Conservation (phyloP, 495 filamentous ascomycete species). For the Aspergillus sparsus region DNA sequence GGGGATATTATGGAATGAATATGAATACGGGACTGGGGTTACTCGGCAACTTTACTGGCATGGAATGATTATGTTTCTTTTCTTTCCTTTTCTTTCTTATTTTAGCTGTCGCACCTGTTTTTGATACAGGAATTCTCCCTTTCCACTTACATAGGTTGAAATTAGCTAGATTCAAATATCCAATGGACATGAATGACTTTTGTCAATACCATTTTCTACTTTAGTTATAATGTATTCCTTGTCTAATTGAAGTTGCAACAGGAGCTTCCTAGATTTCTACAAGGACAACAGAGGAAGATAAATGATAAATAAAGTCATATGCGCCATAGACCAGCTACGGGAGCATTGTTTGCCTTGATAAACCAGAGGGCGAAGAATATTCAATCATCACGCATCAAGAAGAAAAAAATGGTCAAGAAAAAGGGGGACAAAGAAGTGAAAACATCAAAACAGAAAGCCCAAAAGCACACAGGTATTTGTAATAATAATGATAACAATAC, state of each 20-base stretch:
- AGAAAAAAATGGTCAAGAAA: neutral
- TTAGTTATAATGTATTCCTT: too few relatives aligned
- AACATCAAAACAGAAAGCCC: neutral
- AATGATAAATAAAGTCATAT: neutral
- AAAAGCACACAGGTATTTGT: too few relatives aligned
- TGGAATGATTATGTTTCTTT: constrained; percentile 19
- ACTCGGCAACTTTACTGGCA: constrained; percentile 16
- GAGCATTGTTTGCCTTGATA: too few relatives aligned
- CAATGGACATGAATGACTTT: constrained; percentile 14
- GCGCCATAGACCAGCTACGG: constrained; percentile 21
- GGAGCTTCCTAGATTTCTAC: too few relatives aligned
- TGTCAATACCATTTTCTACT: too few relatives aligned
- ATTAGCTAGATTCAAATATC: constrained; percentile 19
- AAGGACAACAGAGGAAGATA: too few relatives aligned
- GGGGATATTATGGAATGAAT: neutral
- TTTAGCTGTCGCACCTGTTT: constrained; percentile 8
- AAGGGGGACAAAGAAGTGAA: neutral
- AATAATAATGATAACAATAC: constrained; percentile 4
- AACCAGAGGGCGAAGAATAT: too few relatives aligned
- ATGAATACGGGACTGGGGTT: constrained; percentile 13
- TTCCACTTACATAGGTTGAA: constrained; percentile 4
- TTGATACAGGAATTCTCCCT: neutral
- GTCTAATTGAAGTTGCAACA: too few relatives aligned
- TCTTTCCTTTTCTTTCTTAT: constrained; percentile 21
- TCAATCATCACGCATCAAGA: too few relatives aligned